These are phyloP conservation scores for Dendrobium catenatum DNA, from an alignment of 106 monocot species.

Conservation along the genomic window DNA sequence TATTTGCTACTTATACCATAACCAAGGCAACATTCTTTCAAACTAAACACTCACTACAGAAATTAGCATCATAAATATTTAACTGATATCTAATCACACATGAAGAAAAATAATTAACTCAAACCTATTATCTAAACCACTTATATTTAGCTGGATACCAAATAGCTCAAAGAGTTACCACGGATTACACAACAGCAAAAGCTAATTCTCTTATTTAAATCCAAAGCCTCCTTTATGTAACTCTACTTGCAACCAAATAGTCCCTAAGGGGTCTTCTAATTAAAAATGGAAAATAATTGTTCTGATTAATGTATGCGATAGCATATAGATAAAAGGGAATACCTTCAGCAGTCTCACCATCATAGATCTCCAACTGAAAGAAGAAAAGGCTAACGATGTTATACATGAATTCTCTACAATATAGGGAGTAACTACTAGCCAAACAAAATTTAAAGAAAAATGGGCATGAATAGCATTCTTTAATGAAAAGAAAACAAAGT, in stretches of 20 bases:
- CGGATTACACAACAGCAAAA: not conserved
- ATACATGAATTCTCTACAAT: not conserved
- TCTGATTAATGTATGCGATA: not conserved
- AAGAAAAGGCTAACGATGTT: not conserved
- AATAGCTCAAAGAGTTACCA: too few species aligned
- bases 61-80: too few species aligned
- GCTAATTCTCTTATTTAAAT: not conserved
- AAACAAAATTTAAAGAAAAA: not conserved
- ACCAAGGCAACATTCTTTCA: not conserved
- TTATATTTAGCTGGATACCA: too few species aligned
- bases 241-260: not conserved
- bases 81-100: too few species aligned
- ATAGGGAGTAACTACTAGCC: not conserved
- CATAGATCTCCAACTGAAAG: slow-evolving; percentile 76
- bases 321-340: not conserved
- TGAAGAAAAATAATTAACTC: too few species aligned
- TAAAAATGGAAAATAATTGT: not conserved
- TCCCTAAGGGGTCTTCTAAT: not conserved
- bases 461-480: not conserved
- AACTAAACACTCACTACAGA: not conserved
- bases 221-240: not conserved
- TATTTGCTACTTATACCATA: not conserved
- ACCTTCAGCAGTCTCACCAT: slow-evolving; percentile 63
- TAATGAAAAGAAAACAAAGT: not conserved
- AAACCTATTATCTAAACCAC: too few species aligned